These are phyloP conservation scores for Kluyveromyces lactis DNA, from an alignment of 805 yeast genomes.

Conservation along the genomic window DNA sequence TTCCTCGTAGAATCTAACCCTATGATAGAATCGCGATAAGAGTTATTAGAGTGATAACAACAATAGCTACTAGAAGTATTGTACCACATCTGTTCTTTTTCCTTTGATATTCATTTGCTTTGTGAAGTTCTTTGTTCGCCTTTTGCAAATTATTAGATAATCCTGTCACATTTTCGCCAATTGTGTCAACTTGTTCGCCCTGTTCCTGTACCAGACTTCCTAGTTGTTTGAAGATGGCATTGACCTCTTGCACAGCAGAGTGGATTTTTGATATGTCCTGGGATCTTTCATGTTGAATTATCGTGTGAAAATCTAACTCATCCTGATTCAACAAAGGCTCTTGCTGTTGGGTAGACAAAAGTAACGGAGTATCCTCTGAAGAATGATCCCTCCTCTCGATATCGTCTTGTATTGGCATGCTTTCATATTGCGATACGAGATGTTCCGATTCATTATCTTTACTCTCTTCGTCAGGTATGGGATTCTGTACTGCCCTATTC, in stretches of 20 bases:
- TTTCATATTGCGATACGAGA: conserved; percentile 16
- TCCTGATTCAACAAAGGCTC: conserved; percentile 31
- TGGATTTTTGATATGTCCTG: conserved; percentile 64
- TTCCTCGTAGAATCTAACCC: too few relatives aligned
- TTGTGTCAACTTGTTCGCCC: conserved; percentile 74
- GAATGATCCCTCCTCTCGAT: conserved; percentile 11
- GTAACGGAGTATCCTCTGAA: conserved; percentile 12
- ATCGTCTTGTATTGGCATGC: conserved; percentile 18
- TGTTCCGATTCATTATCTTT: conserved; percentile 7
- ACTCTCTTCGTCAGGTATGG: conserved; percentile 2
- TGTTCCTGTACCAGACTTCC: conserved; percentile 75
- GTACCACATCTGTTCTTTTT: conserved; percentile 67
- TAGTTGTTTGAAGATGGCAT: conserved; percentile 74
- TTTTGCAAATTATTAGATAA: conserved; percentile 56
- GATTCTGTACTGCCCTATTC: conserved; percentile 33
- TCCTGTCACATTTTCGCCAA: conserved; percentile 68
- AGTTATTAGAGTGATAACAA: conserved; percentile 49
- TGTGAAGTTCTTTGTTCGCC: conserved; percentile 61
- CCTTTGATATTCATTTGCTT: conserved; percentile 71
- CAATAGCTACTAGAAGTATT: conserved; percentile 49
- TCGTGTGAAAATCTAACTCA: conserved; percentile 54
- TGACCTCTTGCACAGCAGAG: conserved; percentile 75
- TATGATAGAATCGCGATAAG: conserved; percentile 40
- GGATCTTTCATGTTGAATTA: conserved; percentile 64
- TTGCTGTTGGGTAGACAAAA: conserved; percentile 26